Evolutionary conservation across 495 filamentous ascomycete species (phyloP).

Genomic region (Opeltia flavorubescens): DNA sequence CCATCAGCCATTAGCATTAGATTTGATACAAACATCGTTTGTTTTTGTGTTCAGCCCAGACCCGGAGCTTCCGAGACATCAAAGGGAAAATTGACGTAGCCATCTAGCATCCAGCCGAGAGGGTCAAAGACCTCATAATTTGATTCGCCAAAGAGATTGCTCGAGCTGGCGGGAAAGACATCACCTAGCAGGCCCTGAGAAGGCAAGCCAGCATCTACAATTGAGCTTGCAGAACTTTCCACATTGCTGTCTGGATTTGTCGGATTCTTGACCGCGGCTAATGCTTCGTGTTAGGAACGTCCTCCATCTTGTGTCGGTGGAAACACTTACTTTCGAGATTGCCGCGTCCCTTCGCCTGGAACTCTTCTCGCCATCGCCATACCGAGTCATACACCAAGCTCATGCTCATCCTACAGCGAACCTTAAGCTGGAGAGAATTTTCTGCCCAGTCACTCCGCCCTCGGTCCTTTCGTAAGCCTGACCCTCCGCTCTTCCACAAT

Average conservation of each 20-base stretch:
- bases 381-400: conserved; percentile 84
- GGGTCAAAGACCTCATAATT: conserved; percentile 81
- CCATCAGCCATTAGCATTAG: too few relatives aligned
- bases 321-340: conserved; percentile 57
- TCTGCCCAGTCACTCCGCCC: conserved; percentile 45
- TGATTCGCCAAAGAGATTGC: conserved; percentile 36
- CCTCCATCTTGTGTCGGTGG: background rate
- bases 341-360: conserved; percentile 58
- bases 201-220: conserved; percentile 35
- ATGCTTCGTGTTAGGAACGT: conserved; percentile 4
- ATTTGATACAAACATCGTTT: too few relatives aligned
- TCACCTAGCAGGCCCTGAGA: conserved; percentile 20
- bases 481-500: conserved; percentile 68
- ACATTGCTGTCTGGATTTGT: conserved; percentile 71
- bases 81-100: conserved; percentile 67
- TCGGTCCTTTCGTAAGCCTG: conserved; percentile 37
- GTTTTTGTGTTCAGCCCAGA: too few relatives aligned
- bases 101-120: conserved; percentile 81
- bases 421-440: conserved; percentile 64
- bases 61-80: too few relatives aligned
- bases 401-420: conserved; percentile 85
- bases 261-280: conserved; percentile 68
- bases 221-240: conserved; percentile 56
- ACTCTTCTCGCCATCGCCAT: conserved; percentile 86
- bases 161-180: background rate